phyloP scores from a whole-genome alignment of 768 basidiomycete genomes.

The Boletellus ananas region DNA sequence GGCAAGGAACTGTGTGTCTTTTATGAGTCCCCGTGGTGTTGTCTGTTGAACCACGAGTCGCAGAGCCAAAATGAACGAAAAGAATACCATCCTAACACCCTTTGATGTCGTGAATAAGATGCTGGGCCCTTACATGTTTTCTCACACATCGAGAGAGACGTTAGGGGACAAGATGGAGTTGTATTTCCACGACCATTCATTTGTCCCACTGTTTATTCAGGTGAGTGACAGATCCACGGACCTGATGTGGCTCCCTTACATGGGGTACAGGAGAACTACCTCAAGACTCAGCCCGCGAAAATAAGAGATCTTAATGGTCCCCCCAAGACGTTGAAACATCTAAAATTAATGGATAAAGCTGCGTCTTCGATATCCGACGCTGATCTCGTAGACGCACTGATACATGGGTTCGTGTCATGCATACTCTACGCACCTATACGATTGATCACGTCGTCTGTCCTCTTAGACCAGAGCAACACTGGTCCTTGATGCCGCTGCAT shows the following conservation, averaged over 20 bases:
- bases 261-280: conserved; percentile 79
- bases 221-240: conserved; percentile 35
- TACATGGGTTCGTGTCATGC: conserved; percentile 67
- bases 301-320: conserved; percentile 56
- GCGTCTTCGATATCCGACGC: conserved; percentile 93
- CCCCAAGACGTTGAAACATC: conserved; percentile 62
- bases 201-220: conserved; percentile 94
- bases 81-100: conserved; percentile 85
- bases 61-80: conserved; percentile 88
- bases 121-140: conserved; percentile 89
- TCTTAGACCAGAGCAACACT: conserved; percentile 85
- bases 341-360: conserved; percentile 82
- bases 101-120: conserved; percentile 90
- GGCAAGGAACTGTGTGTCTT: conserved; percentile 79
- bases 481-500: conserved; percentile 92
- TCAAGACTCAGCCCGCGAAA: conserved; percentile 74
- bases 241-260: not conserved
- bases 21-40: not conserved
- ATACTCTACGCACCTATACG: not conserved
- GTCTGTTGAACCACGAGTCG: conserved; percentile 3
- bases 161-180: conserved; percentile 91
- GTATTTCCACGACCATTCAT: conserved; percentile 95
- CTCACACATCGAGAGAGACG: conserved; percentile 72
- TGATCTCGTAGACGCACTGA: conserved; percentile 88
- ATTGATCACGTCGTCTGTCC: not conserved